Percentiles rank a stretch among this genome's conserved stretches.
These are phyloP conservation scores for Boeremia exigua DNA, from an alignment of 2,329 filamentous ascomycete genomes.

Conservation along the genomic window DNA sequence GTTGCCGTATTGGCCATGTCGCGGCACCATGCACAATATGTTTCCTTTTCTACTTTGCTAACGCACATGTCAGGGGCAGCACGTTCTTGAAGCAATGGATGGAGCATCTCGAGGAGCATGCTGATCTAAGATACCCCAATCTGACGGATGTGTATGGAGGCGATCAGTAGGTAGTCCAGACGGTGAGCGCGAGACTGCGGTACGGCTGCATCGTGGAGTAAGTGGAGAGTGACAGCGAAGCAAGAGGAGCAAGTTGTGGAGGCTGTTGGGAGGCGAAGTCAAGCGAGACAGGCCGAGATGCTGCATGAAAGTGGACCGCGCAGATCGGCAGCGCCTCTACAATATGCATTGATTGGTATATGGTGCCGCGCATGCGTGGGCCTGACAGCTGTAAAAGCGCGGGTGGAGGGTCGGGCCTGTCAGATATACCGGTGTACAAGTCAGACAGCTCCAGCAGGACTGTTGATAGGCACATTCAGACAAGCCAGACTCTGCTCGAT, in stretches of 20 bases:
- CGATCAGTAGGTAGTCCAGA: conserved; percentile 6
- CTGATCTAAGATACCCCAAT: conserved; percentile 89
- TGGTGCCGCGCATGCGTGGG: neutral
- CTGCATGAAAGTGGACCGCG: conserved; percentile 13
- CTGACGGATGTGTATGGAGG: conserved; percentile 53
- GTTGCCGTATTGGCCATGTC: conserved; percentile 9
- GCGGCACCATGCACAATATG: conserved; percentile 10
- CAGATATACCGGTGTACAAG: conserved; percentile 2
- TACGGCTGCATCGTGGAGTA: neutral
- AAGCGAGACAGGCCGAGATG: conserved; percentile 19
- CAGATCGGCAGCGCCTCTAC: neutral
- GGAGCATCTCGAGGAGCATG: conserved; percentile 85
- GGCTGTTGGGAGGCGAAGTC: conserved; percentile 14
- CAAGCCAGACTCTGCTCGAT: conserved; percentile 9
- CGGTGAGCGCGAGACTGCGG: neutral
- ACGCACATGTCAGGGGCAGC: conserved; percentile 68
- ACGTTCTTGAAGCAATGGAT: conserved; percentile 90
- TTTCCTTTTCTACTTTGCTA: conserved; percentile 18
- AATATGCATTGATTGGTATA: conserved; percentile 10
- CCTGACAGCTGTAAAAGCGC: conserved; percentile 3
- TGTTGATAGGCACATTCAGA: neutral
- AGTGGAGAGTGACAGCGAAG: conserved; percentile 14
- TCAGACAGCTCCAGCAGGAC: neutral
- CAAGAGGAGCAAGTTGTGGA: conserved; percentile 4
- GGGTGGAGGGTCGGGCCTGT: conserved; percentile 7